Conservation (phyloP, 2,329 filamentous ascomycete species). For the Cordyceps sp. region DNA sequence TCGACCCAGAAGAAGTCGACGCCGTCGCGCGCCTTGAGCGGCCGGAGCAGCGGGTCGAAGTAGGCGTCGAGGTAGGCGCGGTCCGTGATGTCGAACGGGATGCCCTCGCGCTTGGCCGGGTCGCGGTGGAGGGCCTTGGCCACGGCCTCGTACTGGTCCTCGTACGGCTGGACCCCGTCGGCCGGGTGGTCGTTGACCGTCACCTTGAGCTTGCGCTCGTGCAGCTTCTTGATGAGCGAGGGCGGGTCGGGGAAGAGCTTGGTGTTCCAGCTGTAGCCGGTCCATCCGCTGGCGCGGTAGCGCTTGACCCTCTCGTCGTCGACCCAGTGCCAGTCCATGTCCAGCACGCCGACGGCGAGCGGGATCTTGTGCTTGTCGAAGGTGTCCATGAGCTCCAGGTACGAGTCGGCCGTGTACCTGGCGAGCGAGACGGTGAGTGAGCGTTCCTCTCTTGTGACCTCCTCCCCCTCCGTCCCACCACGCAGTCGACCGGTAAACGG, state of each 20-base stretch:
- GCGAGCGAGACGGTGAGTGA: too few relatives aligned
- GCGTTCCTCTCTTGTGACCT: too few relatives aligned
- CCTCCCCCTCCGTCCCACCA: too few relatives aligned
- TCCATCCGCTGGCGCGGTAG: constrained; percentile 33
- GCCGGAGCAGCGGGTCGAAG: constrained; percentile 37
- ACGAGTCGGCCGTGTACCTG: constrained; percentile 39
- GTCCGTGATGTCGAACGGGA: constrained; percentile 38
- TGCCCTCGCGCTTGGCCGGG: constrained; percentile 28
- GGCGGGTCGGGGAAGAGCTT: constrained; percentile 36
- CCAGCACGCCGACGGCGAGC: constrained; percentile 40
- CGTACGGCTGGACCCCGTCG: constrained; percentile 37
- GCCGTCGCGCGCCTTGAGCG: constrained; percentile 32
- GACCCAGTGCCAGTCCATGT: constrained; percentile 52
- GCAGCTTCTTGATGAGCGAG: constrained; percentile 32
- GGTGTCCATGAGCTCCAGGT: constrained; percentile 37
- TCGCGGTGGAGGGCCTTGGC: constrained; percentile 34
- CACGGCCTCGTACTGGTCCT: constrained; percentile 38
- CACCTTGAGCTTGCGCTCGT: constrained; percentile 31
- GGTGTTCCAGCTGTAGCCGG: constrained; percentile 5
- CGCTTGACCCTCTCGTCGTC: constrained; percentile 23
- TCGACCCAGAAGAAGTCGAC: constrained; percentile 53
- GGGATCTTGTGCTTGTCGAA: constrained; percentile 35
- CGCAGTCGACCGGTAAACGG: too few relatives aligned
- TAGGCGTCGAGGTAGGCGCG: constrained; percentile 39
- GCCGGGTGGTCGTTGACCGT: constrained; percentile 47